These are phyloP conservation scores for Strobilomyces echinocephalus DNA, from an alignment of 768 basidiomycete species.

Conservation along the genomic window DNA sequence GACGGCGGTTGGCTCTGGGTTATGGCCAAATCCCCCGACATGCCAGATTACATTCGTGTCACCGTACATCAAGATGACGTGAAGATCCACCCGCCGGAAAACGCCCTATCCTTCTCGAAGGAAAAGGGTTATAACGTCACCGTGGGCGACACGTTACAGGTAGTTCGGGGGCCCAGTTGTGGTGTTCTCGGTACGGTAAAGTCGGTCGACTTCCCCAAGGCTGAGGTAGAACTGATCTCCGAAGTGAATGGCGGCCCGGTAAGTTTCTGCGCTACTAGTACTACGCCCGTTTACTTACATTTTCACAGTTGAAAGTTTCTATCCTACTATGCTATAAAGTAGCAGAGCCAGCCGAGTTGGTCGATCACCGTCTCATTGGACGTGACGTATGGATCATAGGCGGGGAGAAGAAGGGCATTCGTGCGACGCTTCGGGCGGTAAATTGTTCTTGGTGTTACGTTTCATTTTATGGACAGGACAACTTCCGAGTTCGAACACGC, in stretches of 20 bases:
- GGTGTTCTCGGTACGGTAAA: neutral
- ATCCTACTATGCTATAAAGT: neutral
- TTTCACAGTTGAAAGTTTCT: neutral
- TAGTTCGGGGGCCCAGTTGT: neutral
- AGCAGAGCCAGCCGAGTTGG: neutral
- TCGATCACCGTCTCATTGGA: neutral
- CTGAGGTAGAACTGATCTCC: neutral
- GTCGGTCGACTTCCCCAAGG: neutral
- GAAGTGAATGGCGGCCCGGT: neutral
- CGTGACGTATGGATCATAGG: neutral
- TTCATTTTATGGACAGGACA: neutral
- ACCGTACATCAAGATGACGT: neutral
- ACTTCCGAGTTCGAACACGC: neutral
- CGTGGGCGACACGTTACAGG: neutral
- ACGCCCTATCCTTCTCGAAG: neutral
- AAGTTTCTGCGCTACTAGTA: neutral
- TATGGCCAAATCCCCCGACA: neutral
- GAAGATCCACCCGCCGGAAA: neutral
- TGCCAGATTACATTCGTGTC: neutral
- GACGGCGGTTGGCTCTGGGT: neutral
- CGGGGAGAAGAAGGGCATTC: neutral
- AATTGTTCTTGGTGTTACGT: neutral
- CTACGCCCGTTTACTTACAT: neutral
- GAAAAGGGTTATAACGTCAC: neutral
- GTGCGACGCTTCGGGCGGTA: neutral